Evolutionary conservation across 495 filamentous ascomycete genomes (phyloP).

Genomic region (Aeminium ludgeri): DNA sequence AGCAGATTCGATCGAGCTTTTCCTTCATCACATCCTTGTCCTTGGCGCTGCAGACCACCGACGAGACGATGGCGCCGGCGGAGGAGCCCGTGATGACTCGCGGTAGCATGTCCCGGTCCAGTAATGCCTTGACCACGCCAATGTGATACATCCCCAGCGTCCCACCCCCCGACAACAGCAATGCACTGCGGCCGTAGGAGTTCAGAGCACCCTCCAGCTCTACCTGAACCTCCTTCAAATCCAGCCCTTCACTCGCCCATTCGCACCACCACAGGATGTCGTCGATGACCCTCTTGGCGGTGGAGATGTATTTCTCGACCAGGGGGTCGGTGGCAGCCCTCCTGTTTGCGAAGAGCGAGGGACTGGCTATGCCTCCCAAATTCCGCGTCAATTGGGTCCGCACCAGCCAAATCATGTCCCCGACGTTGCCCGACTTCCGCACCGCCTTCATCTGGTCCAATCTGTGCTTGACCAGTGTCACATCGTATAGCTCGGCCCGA

Average conservation of each 20-base stretch:
- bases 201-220: constrained; percentile 62
- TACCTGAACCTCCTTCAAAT: constrained; percentile 52
- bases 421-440: constrained; percentile 54
- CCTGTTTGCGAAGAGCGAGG: constrained; percentile 65
- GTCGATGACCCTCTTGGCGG: constrained; percentile 53
- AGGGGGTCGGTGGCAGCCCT: constrained; percentile 74
- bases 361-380: constrained; percentile 71
- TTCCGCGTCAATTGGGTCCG: constrained; percentile 67
- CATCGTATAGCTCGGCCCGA: too few relatives aligned
- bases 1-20: constrained; percentile 54
- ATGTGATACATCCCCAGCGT: constrained; percentile 96
- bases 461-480: too few relatives aligned
- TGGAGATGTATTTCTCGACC: constrained; percentile 73
- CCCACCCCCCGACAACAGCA: constrained; percentile 76
- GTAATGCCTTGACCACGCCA: constrained; percentile 78
- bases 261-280: too few relatives aligned
- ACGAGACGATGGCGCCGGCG: constrained; percentile 82
- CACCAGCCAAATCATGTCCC: constrained; percentile 60
- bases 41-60: constrained; percentile 59
- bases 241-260: constrained; percentile 35
- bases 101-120: constrained; percentile 57
- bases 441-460: constrained; percentile 75
- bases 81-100: constrained; percentile 88
- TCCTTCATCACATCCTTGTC: constrained; percentile 71
- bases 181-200: constrained; percentile 73